Evolutionary conservation across 768 basidiomycete genomes (phyloP).

Genomic region (Phylloporus sp.): DNA sequence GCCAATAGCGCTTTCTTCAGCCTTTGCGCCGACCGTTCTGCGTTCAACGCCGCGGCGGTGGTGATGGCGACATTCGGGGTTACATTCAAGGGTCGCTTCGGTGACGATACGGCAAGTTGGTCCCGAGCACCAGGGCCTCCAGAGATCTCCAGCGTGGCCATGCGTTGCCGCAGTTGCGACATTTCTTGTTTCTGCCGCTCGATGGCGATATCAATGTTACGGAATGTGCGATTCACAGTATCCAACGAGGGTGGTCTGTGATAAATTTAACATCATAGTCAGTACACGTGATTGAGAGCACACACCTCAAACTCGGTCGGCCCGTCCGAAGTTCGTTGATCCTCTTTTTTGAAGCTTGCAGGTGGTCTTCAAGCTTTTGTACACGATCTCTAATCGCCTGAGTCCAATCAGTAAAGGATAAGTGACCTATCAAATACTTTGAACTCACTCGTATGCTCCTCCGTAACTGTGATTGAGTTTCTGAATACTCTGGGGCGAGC

Average conservation of each 20-base stretch:
- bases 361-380: slow-evolving; percentile 73
- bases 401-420: slow-evolving; percentile 4
- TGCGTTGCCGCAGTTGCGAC: slow-evolving; percentile 45
- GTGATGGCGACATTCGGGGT: slow-evolving; percentile 67
- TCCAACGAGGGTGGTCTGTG: slow-evolving; percentile 79
- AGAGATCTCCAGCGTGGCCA: slow-evolving; percentile 47
- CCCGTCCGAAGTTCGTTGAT: slow-evolving; percentile 59
- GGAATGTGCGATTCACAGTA: slow-evolving; percentile 75
- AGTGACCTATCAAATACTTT: not conserved
- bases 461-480: slow-evolving; percentile 74
- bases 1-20: slow-evolving; percentile 66
- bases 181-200: slow-evolving; percentile 58
- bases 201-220: slow-evolving; percentile 77
- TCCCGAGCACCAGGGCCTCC: slow-evolving; percentile 33
- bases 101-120: slow-evolving; percentile 38
- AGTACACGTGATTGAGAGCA: slow-evolving; percentile 1
- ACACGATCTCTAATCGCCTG: slow-evolving; percentile 71
- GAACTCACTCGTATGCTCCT: slow-evolving; percentile 62
- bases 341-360: slow-evolving; percentile 67
- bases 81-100: slow-evolving; percentile 40
- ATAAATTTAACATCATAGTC: not conserved
- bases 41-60: slow-evolving; percentile 78
- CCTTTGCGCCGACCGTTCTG: slow-evolving; percentile 67
- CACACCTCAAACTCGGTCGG: slow-evolving; percentile 60
- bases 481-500: slow-evolving; percentile 86